phyloP scores from a whole-genome alignment of 768 basidiomycete species.

The Podaxis carcinomalis region DNA sequence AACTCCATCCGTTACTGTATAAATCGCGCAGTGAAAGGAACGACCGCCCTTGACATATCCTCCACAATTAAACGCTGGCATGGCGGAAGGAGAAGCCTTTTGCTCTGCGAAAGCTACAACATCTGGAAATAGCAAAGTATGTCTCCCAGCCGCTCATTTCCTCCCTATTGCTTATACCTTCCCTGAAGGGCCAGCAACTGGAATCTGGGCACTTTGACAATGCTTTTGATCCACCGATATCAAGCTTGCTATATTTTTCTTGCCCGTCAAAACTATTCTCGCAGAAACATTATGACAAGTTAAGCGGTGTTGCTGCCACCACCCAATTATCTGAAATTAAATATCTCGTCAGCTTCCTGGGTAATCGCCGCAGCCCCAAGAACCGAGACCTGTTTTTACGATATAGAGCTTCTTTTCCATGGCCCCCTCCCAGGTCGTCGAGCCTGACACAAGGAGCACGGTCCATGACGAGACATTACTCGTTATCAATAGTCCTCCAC shows the following conservation, averaged over 20 bases:
- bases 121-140: neutral
- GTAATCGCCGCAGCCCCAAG: neutral
- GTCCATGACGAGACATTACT: neutral
- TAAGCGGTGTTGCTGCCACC: neutral
- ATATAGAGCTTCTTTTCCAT: neutral
- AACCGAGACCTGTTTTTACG: neutral
- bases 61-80: neutral
- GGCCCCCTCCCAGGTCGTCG: neutral
- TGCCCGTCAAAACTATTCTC: neutral
- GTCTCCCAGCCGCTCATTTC: neutral
- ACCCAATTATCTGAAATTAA: neutral
- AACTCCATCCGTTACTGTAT: neutral
- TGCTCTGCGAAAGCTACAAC: neutral
- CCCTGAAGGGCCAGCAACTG: neutral
- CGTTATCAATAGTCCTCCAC: neutral
- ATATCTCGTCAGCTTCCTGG: neutral
- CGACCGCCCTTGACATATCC: neutral
- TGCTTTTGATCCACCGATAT: neutral
- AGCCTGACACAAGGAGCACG: neutral
- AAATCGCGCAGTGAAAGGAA: neutral
- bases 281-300: conserved; percentile 1
- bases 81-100: neutral
- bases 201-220: neutral
- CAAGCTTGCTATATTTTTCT: neutral
- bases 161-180: neutral